Evolutionary conservation across 2,329 filamentous ascomycete species (phyloP), one percentile per base, ranked within the genome.

Genomic region (Diaporthe sp.): DNA sequence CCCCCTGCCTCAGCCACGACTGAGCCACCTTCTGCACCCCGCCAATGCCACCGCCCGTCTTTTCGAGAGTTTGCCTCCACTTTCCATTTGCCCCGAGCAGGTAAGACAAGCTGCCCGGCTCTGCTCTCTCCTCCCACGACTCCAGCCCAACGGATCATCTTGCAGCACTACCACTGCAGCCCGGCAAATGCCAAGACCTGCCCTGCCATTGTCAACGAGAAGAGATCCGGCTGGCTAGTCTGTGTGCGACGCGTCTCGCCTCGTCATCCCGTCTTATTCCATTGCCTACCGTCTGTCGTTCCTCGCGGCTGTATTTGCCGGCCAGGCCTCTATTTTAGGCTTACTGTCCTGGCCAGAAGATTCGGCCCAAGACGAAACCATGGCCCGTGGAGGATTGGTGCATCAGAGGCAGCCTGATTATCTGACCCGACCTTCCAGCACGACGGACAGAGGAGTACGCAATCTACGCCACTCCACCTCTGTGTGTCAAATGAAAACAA

Each of bases 231-330:
- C 51, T 59, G 28, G 22, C 15, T 68, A 68, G 62, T 22, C 44
- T 65, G 9, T 31, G 57, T 62, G 42, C 73, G 55, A 74, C 73
- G 73, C 73, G 70, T 72, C 73, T 46, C 5, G 67, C 73, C 67
- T 74, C 73, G 67, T 74, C 73, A 74, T 59, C 57, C 22, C 31
- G 44, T 44, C 31, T 73, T 62, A 53, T 42, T 53, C 22, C 8
- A 39, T 13, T 53, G 65, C 65, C 46, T n/a, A 39, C 22, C 22
- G 7, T 37, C 46, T 17, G 22, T 53, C 49, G 2, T n/a, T 55
- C 2, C 22, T 39, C 44, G 17, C 1, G 22, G 65, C 46, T 55
- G 5, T 8, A 25, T 69, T 46, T 69, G 17, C 49, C 25, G 65
- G 37, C 34, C 34, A 55, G 4, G 34, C 31, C 49, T 69, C 65